Evolutionary conservation across 495 filamentous ascomycete genomes (phyloP), one percentile per base, ranked within the genome.

Genomic region (Lindgomyces ingoldianus): DNA sequence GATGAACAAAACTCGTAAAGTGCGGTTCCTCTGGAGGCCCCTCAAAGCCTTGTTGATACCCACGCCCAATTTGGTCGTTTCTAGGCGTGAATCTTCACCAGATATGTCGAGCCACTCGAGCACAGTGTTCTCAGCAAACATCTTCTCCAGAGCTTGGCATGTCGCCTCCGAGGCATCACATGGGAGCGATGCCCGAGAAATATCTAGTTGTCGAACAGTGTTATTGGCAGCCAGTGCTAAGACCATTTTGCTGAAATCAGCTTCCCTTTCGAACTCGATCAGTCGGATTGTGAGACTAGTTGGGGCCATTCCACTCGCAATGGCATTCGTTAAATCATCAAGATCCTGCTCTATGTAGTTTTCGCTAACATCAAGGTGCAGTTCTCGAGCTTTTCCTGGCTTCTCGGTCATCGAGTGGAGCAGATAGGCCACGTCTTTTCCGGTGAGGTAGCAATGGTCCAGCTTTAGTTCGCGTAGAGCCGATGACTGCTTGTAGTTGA

Each of bases 71-170:
- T 89, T 85, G 0, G 90, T 88, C 47, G 91, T 89, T 72, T 96
- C 94, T 24, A 97, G 79, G 70, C 93, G 88, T 8, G 91, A 89
- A 65, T 89, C 89, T 72, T 96, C 94, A 4, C 94, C 94, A 6
- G 91, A 94, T 46, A 97, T 85, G 72, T 96, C 89, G 16, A 98
- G 76, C 57, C 85, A 89, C 58, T 85, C 82, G 12, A 98, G 77
- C 0, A 88, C 90, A 10, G 81, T 76, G 68, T 98, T 97, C 55
- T 85, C 79, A 26, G 87, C 85, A 64, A 98, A 90, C 76, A 97
- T 84, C 44, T 81, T 62, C 65, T 89, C 84, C 16, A 97, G 71
- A n/a, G 86, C 80, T 45, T 84, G 80, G 63, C 88, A 91, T 0
- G 91, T 93, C 54, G 91, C 86, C 1, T 84, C 80, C 39, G 86